Evolutionary conservation across 305 asterid species (phyloP).

Genomic region (Fraxinus platypoda): DNA sequence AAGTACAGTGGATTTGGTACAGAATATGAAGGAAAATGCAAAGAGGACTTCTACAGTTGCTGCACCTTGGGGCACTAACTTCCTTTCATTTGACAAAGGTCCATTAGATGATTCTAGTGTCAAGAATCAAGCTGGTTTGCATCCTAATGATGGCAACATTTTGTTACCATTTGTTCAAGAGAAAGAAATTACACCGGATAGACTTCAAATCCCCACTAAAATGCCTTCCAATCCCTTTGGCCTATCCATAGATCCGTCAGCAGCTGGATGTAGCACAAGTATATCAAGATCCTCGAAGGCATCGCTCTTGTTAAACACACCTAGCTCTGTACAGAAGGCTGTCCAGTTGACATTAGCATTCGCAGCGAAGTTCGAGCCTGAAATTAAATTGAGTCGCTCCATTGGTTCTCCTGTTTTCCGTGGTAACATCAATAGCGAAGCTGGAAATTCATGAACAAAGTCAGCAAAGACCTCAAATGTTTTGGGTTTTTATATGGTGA

Average conservation of each 20-base stretch:
- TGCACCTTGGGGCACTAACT: slow-evolving; percentile 33
- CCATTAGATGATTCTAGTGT: slow-evolving; percentile 26
- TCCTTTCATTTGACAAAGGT: slow-evolving; percentile 29
- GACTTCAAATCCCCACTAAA: slow-evolving; percentile 27
- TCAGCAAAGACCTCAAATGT: slow-evolving; percentile 1
- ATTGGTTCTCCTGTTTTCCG: slow-evolving; percentile 16
- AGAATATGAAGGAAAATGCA: slow-evolving; percentile 18
- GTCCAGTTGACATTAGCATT: slow-evolving; percentile 68
- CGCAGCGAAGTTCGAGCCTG: slow-evolving; percentile 69
- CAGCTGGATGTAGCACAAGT: slow-evolving; percentile 24
- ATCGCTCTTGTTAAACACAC: slow-evolving; percentile 36
- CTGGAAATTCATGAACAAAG: slow-evolving; percentile 22
- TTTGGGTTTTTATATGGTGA: background rate
- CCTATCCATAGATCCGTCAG: slow-evolving; percentile 28
- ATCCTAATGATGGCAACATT: slow-evolving; percentile 17
- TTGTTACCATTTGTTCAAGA: slow-evolving; percentile 27
- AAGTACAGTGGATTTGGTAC: slow-evolving; percentile 15
- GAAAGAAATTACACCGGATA: slow-evolving; percentile 22
- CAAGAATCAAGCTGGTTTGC: slow-evolving; percentile 14
- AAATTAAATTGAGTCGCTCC: slow-evolving; percentile 39
- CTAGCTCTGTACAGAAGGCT: slow-evolving; percentile 59
- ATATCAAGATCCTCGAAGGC: slow-evolving; percentile 36
- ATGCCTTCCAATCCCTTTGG: slow-evolving; percentile 27
- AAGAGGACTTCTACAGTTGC: slow-evolving; percentile 24
- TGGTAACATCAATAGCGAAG: slow-evolving; percentile 21